A percentile compares a stretch with the other conserved stretches of the same genome.
These are phyloP conservation scores for Nicotiana otophora DNA, from an alignment of 257 asterid genomes.

Conservation along the genomic window DNA sequence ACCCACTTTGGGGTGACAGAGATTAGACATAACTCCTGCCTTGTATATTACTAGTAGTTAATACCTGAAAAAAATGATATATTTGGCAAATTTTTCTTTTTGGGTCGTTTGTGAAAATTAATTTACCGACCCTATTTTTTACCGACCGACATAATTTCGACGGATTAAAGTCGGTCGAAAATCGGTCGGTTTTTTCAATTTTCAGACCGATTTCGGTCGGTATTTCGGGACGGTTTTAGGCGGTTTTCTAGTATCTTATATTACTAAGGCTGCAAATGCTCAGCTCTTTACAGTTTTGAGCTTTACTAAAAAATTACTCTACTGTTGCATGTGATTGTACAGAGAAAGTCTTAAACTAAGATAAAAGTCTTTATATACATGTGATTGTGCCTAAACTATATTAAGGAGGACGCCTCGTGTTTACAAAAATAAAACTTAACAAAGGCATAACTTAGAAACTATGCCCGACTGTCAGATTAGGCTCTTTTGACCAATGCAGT, in stretches of 20 bases:
- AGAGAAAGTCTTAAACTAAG: not conserved
- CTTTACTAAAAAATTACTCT: not conserved
- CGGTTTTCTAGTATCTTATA: too few species aligned
- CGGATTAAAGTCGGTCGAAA: too few species aligned
- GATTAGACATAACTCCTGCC: too few species aligned
- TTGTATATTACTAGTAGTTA: too few species aligned
- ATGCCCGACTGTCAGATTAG: not conserved
- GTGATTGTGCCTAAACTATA: not conserved
- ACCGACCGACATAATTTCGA: too few species aligned
- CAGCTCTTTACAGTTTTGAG: not conserved
- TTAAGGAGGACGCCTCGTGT: not conserved
- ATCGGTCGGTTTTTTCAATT: too few species aligned
- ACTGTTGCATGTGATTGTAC: not conserved
- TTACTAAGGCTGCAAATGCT: not conserved
- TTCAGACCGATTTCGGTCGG: too few species aligned
- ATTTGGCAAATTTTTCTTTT: too few species aligned
- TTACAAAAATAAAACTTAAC: not conserved
- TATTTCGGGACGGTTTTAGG: too few species aligned
- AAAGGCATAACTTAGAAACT: not conserved
- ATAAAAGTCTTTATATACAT: not conserved
- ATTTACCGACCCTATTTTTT: too few species aligned
- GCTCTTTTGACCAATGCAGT: not conserved
- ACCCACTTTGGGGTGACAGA: too few species aligned
- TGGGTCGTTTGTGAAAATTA: too few species aligned
- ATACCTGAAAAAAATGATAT: not conserved